These are phyloP conservation scores for Phialocephala sp. DNA, from an alignment of 2,329 filamentous ascomycete genomes.

Conservation along the genomic window DNA sequence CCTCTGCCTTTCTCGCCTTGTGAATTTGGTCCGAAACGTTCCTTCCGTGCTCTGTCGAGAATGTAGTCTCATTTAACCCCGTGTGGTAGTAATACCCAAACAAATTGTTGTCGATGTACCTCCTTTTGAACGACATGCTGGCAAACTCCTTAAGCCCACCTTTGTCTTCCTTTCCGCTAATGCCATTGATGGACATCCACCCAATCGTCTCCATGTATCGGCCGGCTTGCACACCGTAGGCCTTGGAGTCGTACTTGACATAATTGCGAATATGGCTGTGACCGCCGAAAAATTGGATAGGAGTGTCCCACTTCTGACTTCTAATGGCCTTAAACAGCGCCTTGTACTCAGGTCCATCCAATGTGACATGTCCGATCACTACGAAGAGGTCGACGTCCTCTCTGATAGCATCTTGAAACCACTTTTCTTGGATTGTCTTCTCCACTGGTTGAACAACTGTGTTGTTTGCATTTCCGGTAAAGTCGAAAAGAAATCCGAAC, in stretches of 20 bases:
- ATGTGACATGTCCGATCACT: conserved; percentile 83
- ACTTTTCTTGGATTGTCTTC: conserved; percentile 79
- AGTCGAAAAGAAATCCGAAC: conserved; percentile 95
- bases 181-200: conserved; percentile 84
- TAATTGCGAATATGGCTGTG: conserved; percentile 91
- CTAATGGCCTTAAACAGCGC: conserved; percentile 81
- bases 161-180: conserved; percentile 39
- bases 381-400: conserved; percentile 88
- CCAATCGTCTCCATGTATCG: conserved; percentile 95
- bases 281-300: conserved; percentile 91
- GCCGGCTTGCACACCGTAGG: conserved; percentile 83
- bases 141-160: conserved; percentile 40
- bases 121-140: conserved; percentile 68
- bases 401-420: conserved; percentile 87
- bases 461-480: conserved; percentile 89
- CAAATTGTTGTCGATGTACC: conserved; percentile 94
- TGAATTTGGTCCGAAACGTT: conserved; percentile 75
- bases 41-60: conserved; percentile 75
- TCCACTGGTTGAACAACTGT: conserved; percentile 82
- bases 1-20: conserved; percentile 69
- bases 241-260: conserved; percentile 75
- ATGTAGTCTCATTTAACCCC: conserved; percentile 71
- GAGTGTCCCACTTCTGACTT: conserved; percentile 75
- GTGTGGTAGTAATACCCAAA: conserved; percentile 84
- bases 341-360: conserved; percentile 80